phyloP scores from a whole-genome alignment of 2,329 filamentous ascomycete genomes.

The Fusarium sp. region DNA sequence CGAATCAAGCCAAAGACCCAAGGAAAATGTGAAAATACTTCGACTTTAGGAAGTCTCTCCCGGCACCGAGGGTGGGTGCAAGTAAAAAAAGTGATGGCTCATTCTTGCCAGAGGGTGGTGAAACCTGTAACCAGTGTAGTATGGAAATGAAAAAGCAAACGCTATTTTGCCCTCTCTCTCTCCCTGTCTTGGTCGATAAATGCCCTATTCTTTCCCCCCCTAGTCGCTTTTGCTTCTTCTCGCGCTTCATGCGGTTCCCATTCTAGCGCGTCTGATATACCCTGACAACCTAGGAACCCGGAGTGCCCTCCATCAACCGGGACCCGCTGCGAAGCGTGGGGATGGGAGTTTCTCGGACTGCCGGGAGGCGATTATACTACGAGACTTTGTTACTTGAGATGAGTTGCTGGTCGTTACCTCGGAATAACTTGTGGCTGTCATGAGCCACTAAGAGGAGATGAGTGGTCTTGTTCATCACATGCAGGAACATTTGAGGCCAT shows the following conservation, averaged over 20 bases:
- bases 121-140: no score
- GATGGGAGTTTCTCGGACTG: no score
- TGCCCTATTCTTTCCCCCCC: background rate
- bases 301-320: background rate
- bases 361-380: no score
- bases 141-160: no score
- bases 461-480: background rate
- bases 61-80: background rate
- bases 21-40: slow-evolving; percentile 26
- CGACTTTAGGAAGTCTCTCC: slow-evolving; percentile 25
- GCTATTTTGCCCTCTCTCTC: no score
- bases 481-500: no score
- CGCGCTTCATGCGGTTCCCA: slow-evolving; percentile 24
- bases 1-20: background rate
- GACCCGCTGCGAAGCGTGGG: slow-evolving; percentile 11
- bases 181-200: background rate
- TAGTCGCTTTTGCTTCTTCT: slow-evolving; percentile 4
- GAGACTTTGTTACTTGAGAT: no score
- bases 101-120: slow-evolving; percentile 4
- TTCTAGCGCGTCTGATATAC: slow-evolving; percentile 27
- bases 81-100: slow-evolving; percentile 44
- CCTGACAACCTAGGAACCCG: slow-evolving; percentile 34
- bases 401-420: slow-evolving; percentile 3
- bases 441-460: slow-evolving; percentile 3
- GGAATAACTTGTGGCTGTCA: background rate